Percentiles rank a stretch among this genome's conserved stretches.
Conservation (phyloP, 768 basidiomycete species). For the Asterophora parasitica region DNA sequence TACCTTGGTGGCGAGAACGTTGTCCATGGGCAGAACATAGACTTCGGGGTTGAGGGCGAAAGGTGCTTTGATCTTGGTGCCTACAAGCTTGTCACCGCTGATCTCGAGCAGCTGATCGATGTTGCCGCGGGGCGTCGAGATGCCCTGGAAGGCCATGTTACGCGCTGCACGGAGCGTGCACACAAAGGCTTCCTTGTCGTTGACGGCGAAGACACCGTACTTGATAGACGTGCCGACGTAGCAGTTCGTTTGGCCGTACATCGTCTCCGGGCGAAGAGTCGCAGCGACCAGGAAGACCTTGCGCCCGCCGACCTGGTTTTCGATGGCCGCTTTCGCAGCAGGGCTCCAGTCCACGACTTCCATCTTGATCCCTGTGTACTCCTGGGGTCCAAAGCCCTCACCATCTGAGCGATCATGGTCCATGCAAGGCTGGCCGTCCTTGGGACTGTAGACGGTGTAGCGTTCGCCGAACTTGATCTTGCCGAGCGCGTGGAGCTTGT, state of each 20-base stretch:
- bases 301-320: constrained; percentile 65
- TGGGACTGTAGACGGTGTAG: constrained; percentile 97
- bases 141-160: constrained; percentile 97
- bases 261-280: constrained; percentile 93
- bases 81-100: constrained; percentile 74
- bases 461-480: constrained; percentile 98
- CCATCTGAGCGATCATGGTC: constrained; percentile 97
- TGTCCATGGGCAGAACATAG: constrained; percentile 98
- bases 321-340: constrained; percentile 58
- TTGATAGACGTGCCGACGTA: constrained; percentile 89
- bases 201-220: constrained; percentile 89
- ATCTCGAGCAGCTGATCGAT: constrained; percentile 72
- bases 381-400: constrained; percentile 91
- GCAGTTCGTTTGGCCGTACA: constrained; percentile 99
- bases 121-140: constrained; percentile 66
- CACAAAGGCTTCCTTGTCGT: constrained; percentile 83
- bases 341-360: constrained; percentile 83
- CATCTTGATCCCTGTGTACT: constrained; percentile 95
- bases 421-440: constrained; percentile 99
- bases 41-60: constrained; percentile 79
- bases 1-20: constrained; percentile 90
- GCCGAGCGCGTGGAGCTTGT: constrained; percentile 78
- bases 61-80: constrained; percentile 87
- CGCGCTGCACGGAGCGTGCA: constrained; percentile 86
- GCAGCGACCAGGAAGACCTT: constrained; percentile 94